Evolutionary conservation across 768 basidiomycete genomes (phyloP), one percentile per base, ranked within the genome.

Genomic region (Agrocybe praecox): DNA sequence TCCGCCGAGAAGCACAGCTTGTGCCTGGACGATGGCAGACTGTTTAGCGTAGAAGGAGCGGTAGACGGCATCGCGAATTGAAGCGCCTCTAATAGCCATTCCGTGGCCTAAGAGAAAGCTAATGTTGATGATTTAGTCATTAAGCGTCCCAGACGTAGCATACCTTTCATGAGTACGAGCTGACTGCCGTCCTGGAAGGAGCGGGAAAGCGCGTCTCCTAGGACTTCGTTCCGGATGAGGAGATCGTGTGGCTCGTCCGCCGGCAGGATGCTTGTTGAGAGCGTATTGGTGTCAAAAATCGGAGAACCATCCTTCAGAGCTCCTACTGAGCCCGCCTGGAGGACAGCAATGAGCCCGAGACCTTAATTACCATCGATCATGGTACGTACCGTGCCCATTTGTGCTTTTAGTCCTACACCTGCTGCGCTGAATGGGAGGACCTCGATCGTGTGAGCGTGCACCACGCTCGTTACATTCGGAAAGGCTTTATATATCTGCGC

Each of bases 401-500:
- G 64, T 44, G 64, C 61, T 42, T 47, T 62, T n/a, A 65, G 43
- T 32, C 61, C 61, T 10, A 62, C 53, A 18, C 50, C 57, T 14
- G 59, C 57, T 12, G 55, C 62, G 6, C 49, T 59, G 49, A 65
- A 65, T 12, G 64, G 62, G 15, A 65, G 53, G 24, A 65, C 61
- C 43, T 61, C 61, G 4, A 49, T 57, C 46, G 64, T 65, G 48
- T 65, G 64, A 26, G 61, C 59, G 44, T 65, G 64, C 36, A 65
- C 62, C 32, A 62, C 64, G 18, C 61, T 58, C 48, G 52, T 43
- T 12, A 62, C 64, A 42, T 61, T 47, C 21, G 57, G 57, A 51
- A 62, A 65, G 15, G 59, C 55, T 47, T 60, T 51, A 33, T 62
- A 65, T 33, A 65, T 65, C 64, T 65, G 32, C 24, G 7, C 14